Conservation (phyloP, 2,329 filamentous ascomycete species). For the Seiridium cupressi region DNA sequence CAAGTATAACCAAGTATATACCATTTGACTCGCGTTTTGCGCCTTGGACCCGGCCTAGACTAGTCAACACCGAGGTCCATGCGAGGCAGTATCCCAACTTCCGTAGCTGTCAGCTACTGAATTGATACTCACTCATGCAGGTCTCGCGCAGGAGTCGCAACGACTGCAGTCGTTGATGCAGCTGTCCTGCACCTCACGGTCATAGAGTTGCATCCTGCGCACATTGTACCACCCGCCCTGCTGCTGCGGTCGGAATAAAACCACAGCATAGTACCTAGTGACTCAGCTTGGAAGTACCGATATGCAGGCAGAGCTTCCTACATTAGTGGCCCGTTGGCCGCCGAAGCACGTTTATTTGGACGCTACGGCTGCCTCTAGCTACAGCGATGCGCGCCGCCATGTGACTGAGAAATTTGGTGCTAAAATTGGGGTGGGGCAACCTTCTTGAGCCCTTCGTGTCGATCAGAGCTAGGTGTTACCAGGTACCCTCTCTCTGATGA, state of each 20-base stretch:
- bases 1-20: no score
- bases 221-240: no score
- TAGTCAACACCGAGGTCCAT: no score
- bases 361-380: slow-evolving; percentile 16
- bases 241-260: not conserved
- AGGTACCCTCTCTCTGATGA: not conserved
- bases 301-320: slow-evolving; percentile 7
- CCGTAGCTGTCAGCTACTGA: no score
- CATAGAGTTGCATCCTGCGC: not conserved
- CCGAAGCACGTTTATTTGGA: slow-evolving; percentile 27
- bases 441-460: slow-evolving; percentile 15
- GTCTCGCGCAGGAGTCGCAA: not conserved
- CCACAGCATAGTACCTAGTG: not conserved
- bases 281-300: slow-evolving; percentile 18
- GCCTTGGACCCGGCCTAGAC: no score
- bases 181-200: not conserved
- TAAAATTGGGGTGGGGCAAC: slow-evolving; percentile 19
- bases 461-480: slow-evolving; percentile 13
- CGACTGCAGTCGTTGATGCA: slow-evolving; percentile 5
- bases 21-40: no score
- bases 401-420: slow-evolving; percentile 18
- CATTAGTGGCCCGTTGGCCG: slow-evolving; percentile 14
- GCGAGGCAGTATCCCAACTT: no score
- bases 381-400: slow-evolving; percentile 16
- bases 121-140: no score